These are phyloP conservation scores for Yamadazyma insecticola DNA, from an alignment of 805 yeast genomes.

Conservation along the genomic window DNA sequence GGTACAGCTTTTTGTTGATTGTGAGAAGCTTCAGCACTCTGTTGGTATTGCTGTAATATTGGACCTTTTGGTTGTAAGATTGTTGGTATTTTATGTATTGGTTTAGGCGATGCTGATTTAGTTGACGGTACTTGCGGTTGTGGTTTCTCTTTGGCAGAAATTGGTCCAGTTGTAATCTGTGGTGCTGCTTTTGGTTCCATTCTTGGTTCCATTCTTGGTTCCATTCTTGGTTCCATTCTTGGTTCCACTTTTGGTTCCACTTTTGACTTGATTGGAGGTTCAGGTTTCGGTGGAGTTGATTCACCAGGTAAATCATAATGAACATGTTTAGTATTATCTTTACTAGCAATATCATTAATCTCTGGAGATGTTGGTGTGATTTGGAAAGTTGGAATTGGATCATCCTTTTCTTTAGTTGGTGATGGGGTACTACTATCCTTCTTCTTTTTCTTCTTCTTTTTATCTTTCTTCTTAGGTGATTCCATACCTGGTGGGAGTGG, in stretches of 20 bases:
- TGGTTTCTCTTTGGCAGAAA: constrained; percentile 1
- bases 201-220: too few species aligned
- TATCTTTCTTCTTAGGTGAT: constrained; percentile 14
- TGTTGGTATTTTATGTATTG: constrained; percentile 2
- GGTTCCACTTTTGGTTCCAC: too few species aligned
- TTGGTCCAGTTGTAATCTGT: constrained; percentile 1
- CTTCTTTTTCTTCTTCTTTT: constrained; percentile 15
- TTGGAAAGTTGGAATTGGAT: constrained; percentile 8
- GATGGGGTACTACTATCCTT: constrained; percentile 4
- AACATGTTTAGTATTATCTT: constrained; percentile 4
- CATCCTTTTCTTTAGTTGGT: constrained; percentile 6
- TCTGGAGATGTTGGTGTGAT: constrained; percentile 6
- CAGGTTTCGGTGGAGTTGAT: constrained; percentile 11
- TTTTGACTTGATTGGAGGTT: not conserved
- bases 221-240: too few species aligned
- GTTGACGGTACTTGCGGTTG: constrained; percentile 1
- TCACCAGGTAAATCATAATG: constrained; percentile 6
- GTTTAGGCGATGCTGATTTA: constrained; percentile 1
- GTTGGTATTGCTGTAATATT: constrained; percentile 1
- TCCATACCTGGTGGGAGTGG: constrained; percentile 12
- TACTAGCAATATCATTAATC: not conserved
- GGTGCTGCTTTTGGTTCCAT: too few species aligned
- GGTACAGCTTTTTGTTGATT: too few species aligned
- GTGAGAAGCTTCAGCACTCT: not conserved
- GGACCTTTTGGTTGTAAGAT: constrained; percentile 4